A percentile compares a stretch with the other conserved stretches of the same genome.
These are phyloP conservation scores for Pseudocercospora vitis DNA, from an alignment of 2,329 filamentous ascomycete species.

Conservation along the genomic window DNA sequence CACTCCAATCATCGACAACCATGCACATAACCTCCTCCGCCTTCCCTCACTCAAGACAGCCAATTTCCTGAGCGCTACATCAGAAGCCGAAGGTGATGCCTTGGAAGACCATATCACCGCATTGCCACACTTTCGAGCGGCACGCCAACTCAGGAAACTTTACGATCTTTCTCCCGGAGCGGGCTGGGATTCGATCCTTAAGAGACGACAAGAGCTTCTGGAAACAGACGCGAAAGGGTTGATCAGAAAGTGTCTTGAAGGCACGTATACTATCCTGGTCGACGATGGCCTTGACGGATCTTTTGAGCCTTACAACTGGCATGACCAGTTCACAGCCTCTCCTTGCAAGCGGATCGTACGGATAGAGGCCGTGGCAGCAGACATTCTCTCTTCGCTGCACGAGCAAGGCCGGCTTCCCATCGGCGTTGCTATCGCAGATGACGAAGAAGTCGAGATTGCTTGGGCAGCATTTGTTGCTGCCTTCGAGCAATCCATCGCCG, in stretches of 20 bases:
- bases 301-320: constrained; percentile 62
- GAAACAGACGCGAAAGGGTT: constrained; percentile 54
- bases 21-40: constrained; percentile 68
- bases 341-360: constrained; percentile 72
- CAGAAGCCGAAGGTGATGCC: constrained; percentile 70
- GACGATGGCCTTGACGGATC: constrained; percentile 70
- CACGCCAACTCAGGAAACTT: constrained; percentile 64
- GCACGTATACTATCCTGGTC: constrained; percentile 73
- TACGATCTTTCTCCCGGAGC: constrained; percentile 59
- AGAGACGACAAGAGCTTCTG: constrained; percentile 50
- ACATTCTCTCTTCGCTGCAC: constrained; percentile 55
- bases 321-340: constrained; percentile 64
- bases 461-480: constrained; percentile 50
- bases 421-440: constrained; percentile 33
- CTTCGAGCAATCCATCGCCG: constrained; percentile 56
- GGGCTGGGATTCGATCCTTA: constrained; percentile 60
- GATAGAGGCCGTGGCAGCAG: constrained; percentile 70
- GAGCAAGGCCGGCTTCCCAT: constrained; percentile 33
- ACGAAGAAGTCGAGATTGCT: constrained; percentile 33
- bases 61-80: constrained; percentile 64
- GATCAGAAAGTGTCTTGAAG: constrained; percentile 64
- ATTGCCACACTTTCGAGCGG: constrained; percentile 68
- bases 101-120: constrained; percentile 60
- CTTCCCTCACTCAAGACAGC: constrained; percentile 50
- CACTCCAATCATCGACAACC: constrained; percentile 68